phyloP scores from a whole-genome alignment of 805 yeast genomes.

The Maudiozyma turicensis region DNA sequence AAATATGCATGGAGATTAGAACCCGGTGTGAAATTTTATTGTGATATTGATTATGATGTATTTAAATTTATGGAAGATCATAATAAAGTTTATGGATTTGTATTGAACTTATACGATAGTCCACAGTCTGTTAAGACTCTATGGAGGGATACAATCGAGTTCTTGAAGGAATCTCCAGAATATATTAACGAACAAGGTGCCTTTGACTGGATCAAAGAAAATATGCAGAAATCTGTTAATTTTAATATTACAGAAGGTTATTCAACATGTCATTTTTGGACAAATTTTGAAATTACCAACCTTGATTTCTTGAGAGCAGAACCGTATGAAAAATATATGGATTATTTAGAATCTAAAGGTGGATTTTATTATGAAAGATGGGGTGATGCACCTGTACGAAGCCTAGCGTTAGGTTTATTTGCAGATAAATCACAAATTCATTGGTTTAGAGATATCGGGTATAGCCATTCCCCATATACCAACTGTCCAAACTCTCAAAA shows the following conservation, averaged over 20 bases:
- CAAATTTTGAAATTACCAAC: constrained; percentile 78
- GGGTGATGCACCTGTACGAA: constrained; percentile 92
- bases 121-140: constrained; percentile 62
- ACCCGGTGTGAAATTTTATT: constrained; percentile 64
- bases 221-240: constrained; percentile 41
- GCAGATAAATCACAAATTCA: constrained; percentile 62
- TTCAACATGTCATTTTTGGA: constrained; percentile 80
- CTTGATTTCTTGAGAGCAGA: constrained; percentile 70
- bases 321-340: constrained; percentile 55
- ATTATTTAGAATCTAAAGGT: constrained; percentile 55
- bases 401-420: constrained; percentile 62
- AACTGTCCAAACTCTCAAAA: constrained; percentile 60
- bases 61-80: constrained; percentile 74
- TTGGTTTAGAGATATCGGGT: constrained; percentile 84
- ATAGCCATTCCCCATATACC: constrained; percentile 61
- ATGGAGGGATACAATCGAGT: constrained; percentile 64
- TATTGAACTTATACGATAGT: constrained; percentile 63
- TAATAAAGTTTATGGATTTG: constrained; percentile 64
- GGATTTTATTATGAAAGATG: constrained; percentile 86
- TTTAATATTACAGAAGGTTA: constrained; percentile 35
- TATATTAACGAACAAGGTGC: constrained; percentile 46
- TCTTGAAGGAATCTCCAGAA: constrained; percentile 50
- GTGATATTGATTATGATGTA: constrained; percentile 70
- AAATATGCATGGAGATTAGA: constrained; percentile 92
- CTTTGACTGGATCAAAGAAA: constrained; percentile 53